These are phyloP conservation scores for Protomyces arabidopsidicola DNA, from an alignment of 1,139 yeast species.

Conservation along the genomic window DNA sequence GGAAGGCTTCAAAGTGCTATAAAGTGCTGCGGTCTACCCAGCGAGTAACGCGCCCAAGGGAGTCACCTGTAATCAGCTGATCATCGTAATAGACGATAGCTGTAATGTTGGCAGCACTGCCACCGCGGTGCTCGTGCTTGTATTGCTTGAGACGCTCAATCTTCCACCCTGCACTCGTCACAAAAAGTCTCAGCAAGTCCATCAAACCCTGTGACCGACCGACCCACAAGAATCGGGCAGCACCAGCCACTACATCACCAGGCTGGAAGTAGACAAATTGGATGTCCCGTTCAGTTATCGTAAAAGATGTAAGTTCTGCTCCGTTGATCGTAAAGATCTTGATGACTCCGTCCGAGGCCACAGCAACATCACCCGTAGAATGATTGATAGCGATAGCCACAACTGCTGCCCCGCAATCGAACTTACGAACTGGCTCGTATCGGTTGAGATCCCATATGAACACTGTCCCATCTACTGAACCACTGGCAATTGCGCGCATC, in stretches of 20 bases:
- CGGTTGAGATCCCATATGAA: conserved; percentile 36
- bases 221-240: neutral
- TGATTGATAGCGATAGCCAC: conserved; percentile 33
- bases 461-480: conserved; percentile 33
- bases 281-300: neutral
- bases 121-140: neutral
- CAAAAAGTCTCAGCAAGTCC: neutral
- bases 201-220: neutral
- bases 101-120: neutral
- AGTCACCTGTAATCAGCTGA: neutral
- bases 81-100: neutral
- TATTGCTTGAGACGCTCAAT: neutral
- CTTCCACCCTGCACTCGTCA: neutral
- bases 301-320: neutral
- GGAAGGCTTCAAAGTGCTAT: no score
- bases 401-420: conserved; percentile 20
- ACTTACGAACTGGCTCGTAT: conserved; percentile 32
- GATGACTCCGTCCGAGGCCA: conserved; percentile 10
- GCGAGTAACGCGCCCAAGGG: neutral
- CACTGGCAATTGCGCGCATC: conserved; percentile 35
- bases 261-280: neutral
- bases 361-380: conserved; percentile 34
- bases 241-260: neutral
- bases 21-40: neutral
- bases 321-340: conserved; percentile 9